Conservation (phyloP, 83 land plant species). For the Picea engelmannii region DNA sequence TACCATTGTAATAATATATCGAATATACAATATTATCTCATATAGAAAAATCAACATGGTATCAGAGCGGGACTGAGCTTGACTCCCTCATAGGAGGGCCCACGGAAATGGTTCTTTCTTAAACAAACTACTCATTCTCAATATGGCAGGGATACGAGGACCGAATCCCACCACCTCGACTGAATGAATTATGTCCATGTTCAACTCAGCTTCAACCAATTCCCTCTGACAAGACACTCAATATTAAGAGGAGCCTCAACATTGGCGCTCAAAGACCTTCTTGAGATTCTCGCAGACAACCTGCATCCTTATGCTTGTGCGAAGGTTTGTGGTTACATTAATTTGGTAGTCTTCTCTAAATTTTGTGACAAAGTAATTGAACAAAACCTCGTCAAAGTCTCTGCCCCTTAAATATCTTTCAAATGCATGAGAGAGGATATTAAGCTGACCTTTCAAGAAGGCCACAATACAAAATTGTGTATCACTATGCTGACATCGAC, state of each 20-base stretch:
- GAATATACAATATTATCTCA: too few relatives aligned
- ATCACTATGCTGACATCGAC: too few relatives aligned
- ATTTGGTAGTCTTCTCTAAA: conserved; percentile 17
- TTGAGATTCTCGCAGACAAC: conserved; percentile 25
- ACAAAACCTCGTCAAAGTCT: too few relatives aligned
- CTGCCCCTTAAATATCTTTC: too few relatives aligned
- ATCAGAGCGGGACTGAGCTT: too few relatives aligned
- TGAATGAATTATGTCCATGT: conserved; percentile 50
- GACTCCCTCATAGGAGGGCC: too few relatives aligned
- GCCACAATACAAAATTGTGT: conserved; percentile 74
- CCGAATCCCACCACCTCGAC: conserved; percentile 41
- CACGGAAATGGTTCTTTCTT: conserved; percentile 54
- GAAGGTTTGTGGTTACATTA: conserved; percentile 62
- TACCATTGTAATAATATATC: too few relatives aligned
- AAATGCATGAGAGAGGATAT: background rate
- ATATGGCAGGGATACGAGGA: conserved; percentile 78
- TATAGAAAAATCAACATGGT: too few relatives aligned
- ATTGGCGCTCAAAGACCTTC: conserved; percentile 54
- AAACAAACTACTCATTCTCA: conserved; percentile 63
- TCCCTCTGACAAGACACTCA: conserved; percentile 54
- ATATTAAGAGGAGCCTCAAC: conserved; percentile 56
- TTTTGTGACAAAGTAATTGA: too few relatives aligned
- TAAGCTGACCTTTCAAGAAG: conserved; percentile 76
- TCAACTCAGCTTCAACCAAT: conserved; percentile 59
- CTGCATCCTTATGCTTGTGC: conserved; percentile 60